Evolutionary conservation across 2,329 filamentous ascomycete species (phyloP), one percentile per base, ranked within the genome.

Genomic region (Colletotrichum sidae): DNA sequence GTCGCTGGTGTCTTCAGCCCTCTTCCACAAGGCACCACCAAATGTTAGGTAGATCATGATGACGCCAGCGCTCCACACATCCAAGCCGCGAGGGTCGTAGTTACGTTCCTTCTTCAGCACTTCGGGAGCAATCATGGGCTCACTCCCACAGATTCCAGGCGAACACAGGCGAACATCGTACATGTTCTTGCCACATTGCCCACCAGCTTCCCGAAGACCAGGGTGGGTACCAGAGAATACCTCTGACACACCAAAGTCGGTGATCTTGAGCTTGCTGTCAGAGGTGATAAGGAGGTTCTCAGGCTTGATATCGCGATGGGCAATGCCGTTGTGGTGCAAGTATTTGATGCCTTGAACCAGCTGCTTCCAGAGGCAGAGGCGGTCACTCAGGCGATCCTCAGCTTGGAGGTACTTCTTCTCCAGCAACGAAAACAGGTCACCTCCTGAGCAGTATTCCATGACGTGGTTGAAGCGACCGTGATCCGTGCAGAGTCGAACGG

Each of bases 231-330:
- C 93, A 58, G 85, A 88, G 74, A 97, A 97, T 15, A 96, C 91
- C 74, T 96, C 92, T 0, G 92, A 94, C 12, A 95, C 92, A 57
- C 94, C 94, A 79, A 97, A 97, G 76, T 97, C 94, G 54, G 93
- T 94, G 65, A 97, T 94, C 79, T 97, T 97, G 60, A 97, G 83
- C 75, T 93, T 90, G 73, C 93, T 93, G 64, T 93, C 88, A 70
- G 88, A 89, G 51, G 89, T 91, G 65, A 97, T 85, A 38, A 97
- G 84, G 33, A 96, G 81, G 71, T 97, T 97, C 76, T 97, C 94
- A 10, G 94, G 85, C 78, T 97, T 97, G 80, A 97, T 92, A 71
- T 97, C 94, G 53, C 94, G 91, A 78, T 97, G 94, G 2, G 93
- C 94, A 73, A 97, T 94, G 62, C 93, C 94, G 72, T 95, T 89